Percentiles rank a stretch among this genome's conserved stretches.
Evolutionary conservation across 2,329 filamentous ascomycete genomes (phyloP).

Genomic region (Xylaria sp.): DNA sequence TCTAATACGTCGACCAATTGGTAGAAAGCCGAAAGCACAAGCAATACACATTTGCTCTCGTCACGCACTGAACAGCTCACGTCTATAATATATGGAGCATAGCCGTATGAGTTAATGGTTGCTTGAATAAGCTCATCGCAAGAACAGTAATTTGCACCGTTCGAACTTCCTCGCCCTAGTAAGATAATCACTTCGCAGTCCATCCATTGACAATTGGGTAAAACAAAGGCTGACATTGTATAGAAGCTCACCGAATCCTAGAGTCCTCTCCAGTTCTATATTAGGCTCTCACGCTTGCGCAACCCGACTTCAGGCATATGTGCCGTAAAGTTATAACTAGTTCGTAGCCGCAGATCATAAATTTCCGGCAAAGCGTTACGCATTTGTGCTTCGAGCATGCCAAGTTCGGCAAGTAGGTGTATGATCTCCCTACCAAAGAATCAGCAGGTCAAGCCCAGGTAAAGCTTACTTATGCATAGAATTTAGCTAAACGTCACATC

Average conservation of each 20-base stretch:
- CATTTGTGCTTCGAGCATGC: conserved; percentile 40
- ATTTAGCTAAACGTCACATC: conserved; percentile 47
- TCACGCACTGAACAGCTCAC: not conserved
- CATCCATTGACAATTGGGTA: conserved; percentile 16
- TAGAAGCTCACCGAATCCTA: not conserved
- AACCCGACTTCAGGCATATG: not conserved
- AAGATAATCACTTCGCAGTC: conserved; percentile 32
- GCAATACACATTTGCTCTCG: not conserved
- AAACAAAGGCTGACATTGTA: conserved; percentile 19
- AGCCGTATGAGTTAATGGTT: not conserved
- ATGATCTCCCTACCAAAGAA: conserved; percentile 31
- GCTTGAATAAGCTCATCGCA: not conserved
- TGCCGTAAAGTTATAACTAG: not conserved
- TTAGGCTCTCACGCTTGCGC: not conserved
- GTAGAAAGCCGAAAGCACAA: conserved; percentile 6
- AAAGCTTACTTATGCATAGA: conserved; percentile 48
- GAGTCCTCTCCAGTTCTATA: not conserved
- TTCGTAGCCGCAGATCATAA: not conserved
- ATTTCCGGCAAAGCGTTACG: conserved; percentile 1
- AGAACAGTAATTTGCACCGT: not conserved
- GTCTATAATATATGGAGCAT: not conserved
- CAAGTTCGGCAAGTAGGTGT: conserved; percentile 23
- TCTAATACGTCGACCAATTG: not conserved
- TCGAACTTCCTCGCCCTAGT: not conserved
- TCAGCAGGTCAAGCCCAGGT: conserved; percentile 27